Evolutionary conservation across 2,329 filamentous ascomycete genomes (phyloP), one percentile per base, ranked within the genome.

Genomic region (Lizonia empirigonia): DNA sequence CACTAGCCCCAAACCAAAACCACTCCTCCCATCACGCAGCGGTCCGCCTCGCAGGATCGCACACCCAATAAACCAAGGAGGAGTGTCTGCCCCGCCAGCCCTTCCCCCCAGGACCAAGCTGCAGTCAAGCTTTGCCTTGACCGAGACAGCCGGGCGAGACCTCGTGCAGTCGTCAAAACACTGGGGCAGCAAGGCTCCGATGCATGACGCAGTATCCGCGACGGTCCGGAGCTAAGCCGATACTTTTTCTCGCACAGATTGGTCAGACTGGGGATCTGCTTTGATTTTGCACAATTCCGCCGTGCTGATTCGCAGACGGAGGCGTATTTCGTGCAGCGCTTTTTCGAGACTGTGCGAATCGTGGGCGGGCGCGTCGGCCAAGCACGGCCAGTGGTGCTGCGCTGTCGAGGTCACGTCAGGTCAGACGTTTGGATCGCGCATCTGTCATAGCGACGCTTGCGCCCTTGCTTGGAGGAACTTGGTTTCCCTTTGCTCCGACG

Each of bases 211-310:
- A 2, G 19, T 23, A 36, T 50, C 48, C 48, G 48, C 35, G 40
- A 35, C 30, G 20, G 40, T 34, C 48, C 48, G 48, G 48, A 50
- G 48, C 48, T 50, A 50, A 45, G n/a, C n/a, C n/a, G n/a, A 23
- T 2, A 13, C 4, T 19, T 7, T 35, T 32, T 30, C 20, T 7
- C 2, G 26, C 32, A 12, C n/a, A 36, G 42, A 38, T 45, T 45
- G 26, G 33, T 45, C 42, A 29, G 24, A 16, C 20, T 7, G 10
- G 9, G 16, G 24, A 10, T 6, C 13, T 30, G 7, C 7, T 10
- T 13, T 9, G 5, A 13, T 22, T 38, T 32, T 12, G 8, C 8
- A 7, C n/a, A 39, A 34, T 23, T n/a, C 6, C 4, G 13, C 2
- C 3, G 8, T 29, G 18, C 18, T 50, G 16, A 50, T 50, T 50